Base-by-base conservation (phyloP, 352 stramenopile genomes). In the Pseudoperonospora humuli region DNA sequence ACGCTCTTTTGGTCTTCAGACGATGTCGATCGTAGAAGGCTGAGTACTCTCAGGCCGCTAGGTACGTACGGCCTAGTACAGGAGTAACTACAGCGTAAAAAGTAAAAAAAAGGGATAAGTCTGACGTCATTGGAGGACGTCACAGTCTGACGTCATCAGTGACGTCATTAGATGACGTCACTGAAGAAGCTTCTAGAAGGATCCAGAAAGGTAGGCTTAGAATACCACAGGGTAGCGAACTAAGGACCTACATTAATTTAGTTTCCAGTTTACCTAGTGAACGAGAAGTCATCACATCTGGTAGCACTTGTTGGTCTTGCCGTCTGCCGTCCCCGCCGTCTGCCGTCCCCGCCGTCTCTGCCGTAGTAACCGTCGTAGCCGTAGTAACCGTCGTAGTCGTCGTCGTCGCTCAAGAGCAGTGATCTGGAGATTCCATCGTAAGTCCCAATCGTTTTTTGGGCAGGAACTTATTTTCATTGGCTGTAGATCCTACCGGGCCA, bases 401-500 rank as follows among this genome's bases (percentile, higher is more conserved):
- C 31, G 31, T 37, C 5, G 14, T 23, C 33, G 7, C 33, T 24
- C 15, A 36, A 36, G 31, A 36, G 31, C 31, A 18, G n/a, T 36
- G 31, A 36, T 19, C 15, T 20, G 31, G 31, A 36, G 31, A 20
- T 10, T 17, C 31, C 31, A n/a, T n/a, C n/a, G n/a, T n/a, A n/a
- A n/a, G n/a, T n/a, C 23, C 17, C 15, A 25, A 39, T 25, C 18
- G 24, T 39, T 26, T 24, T 39, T 5, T n/a, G 33, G 33, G 17
- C 33, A 39, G 33, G 34, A 19, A 28, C 19, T 40, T 3, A 5
- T 40, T 23, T 26, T 27, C 20, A 40, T 40, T 28, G 34, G 34
- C 34, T 40, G 34, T 40, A 40, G 28, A 40, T 40, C 18, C 17
- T 40, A 40, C 34, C 19, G 34, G 17, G 20, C 20, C 34, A 40